These are phyloP conservation scores for Prunus persica DNA, from an alignment of 306 rosid species.

Conservation along the genomic window DNA sequence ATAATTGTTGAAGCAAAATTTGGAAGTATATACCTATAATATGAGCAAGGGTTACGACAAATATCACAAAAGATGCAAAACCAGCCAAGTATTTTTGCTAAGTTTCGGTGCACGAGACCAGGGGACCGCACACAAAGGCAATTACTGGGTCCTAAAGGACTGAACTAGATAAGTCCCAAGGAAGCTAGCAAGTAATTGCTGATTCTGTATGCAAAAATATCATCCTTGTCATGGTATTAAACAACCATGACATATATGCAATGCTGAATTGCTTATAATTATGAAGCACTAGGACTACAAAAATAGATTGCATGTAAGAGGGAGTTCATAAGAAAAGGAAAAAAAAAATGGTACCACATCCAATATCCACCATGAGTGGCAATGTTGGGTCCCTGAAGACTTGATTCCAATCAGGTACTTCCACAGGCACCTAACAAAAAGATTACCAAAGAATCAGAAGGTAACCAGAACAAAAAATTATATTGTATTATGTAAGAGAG, in stretches of 20 bases:
- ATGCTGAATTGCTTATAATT: background rate
- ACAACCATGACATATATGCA: background rate
- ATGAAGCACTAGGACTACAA: background rate
- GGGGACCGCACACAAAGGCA: background rate
- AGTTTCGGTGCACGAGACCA: background rate
- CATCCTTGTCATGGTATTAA: background rate
- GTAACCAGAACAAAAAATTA: background rate
- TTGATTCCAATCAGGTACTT: constrained; percentile 77
- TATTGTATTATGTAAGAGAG: background rate
- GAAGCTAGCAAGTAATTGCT: background rate
- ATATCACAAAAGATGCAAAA: background rate
- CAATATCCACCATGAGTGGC: constrained; percentile 93
- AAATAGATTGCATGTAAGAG: background rate
- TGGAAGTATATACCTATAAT: background rate
- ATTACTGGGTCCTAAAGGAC: background rate
- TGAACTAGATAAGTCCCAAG: background rate
- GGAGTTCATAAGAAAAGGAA: background rate
- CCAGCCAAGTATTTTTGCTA: background rate
- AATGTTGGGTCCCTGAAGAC: constrained; percentile 74
- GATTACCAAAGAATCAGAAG: background rate
- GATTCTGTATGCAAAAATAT: background rate
- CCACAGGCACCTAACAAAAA: constrained; percentile 50
- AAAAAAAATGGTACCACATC: constrained; percentile 57
- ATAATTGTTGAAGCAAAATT: background rate
- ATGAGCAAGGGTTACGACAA: background rate